Base-by-base conservation (phyloP, 2,329 filamentous ascomycete genomes). In the Thielaviopsis populi region DNA sequence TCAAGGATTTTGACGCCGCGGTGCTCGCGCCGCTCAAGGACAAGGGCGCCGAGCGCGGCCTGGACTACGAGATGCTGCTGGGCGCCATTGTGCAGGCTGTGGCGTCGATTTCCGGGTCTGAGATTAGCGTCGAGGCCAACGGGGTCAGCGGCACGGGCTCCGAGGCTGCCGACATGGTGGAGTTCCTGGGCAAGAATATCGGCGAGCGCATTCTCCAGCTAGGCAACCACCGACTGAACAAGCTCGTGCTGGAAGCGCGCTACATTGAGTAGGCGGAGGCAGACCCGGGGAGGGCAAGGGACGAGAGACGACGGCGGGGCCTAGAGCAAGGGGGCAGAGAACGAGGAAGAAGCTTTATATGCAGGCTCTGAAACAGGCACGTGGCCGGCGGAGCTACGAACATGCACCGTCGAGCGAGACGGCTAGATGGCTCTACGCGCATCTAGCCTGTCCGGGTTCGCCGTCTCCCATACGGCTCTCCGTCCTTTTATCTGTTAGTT, bases 11-110 rank as follows among this genome's bases (percentile, higher is more conserved):
- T 63, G 81, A 83, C 69, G 69, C 74, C 0, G 75, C 74, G 6
- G 80, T 84, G 65, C 74, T 84, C 59, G 75, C 77, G 66, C 80
- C 80, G 4, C 72, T 84, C 50, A 77, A 73, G 63, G 79, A 82
- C 46, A 80, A 77, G 69, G 75, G 75, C 15, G 13, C 17, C 19
- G 80, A 80, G 40, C 71, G 74, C 0, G 73, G 73, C 6, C 74
- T 80, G 61, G 81, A 84, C 68, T 78, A 79, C 64, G 79, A 83
- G 69, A 78, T 80, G 74, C 73, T 84, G 11, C 74, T 83, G 0
- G 77, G 80, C 62, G 81, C 76, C n/a, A 76, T 84, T 59, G 72
- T 83, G 59, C 80, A 80, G 69, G 79, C 79, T 0, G 74, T 82
- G 6, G 72, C 75, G 17, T 78, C 77, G 0, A 71, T 83, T 10